Conservation (phyloP, 2,329 filamentous ascomycete genomes). For the Alternaria sp. region DNA sequence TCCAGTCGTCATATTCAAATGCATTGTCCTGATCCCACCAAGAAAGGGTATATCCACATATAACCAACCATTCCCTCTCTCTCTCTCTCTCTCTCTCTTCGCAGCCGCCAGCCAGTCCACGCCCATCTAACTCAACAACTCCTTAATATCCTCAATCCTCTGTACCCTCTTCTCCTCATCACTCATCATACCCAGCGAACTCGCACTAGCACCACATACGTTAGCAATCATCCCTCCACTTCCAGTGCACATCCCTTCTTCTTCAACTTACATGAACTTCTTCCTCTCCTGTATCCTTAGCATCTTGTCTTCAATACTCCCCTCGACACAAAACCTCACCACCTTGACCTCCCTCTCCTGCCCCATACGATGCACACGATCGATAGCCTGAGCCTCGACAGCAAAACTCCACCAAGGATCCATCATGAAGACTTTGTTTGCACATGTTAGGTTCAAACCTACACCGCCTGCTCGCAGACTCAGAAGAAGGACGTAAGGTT, state of each 20-base stretch:
- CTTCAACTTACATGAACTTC: conserved; percentile 82
- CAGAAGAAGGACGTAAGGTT: conserved; percentile 79
- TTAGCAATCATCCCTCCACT: conserved; percentile 30
- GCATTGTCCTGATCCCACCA: background rate
- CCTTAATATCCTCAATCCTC: conserved; percentile 91
- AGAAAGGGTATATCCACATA: background rate
- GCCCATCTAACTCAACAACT: conserved; percentile 71
- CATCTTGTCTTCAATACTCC: conserved; percentile 96
- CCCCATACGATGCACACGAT: conserved; percentile 96
- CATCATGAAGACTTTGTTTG: conserved; percentile 96
- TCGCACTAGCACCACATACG: conserved; percentile 69
- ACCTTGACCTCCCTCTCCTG: conserved; percentile 87
- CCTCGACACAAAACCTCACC: conserved; percentile 84
- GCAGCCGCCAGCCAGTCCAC: background rate
- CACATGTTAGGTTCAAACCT: conserved; percentile 88
- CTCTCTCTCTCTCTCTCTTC: background rate
- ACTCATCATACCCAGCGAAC: conserved; percentile 90
- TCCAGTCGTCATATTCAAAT: background rate
- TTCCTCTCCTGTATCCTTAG: conserved; percentile 91
- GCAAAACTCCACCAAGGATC: conserved; percentile 99
- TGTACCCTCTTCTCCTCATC: conserved; percentile 92
- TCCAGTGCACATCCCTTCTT: background rate
- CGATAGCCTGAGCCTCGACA: conserved; percentile 95
- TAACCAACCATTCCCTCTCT: background rate
- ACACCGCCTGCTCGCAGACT: conserved; percentile 91